phyloP scores from a whole-genome alignment of 192 early-diverging fungal species.

The Coemansia sp. region DNA sequence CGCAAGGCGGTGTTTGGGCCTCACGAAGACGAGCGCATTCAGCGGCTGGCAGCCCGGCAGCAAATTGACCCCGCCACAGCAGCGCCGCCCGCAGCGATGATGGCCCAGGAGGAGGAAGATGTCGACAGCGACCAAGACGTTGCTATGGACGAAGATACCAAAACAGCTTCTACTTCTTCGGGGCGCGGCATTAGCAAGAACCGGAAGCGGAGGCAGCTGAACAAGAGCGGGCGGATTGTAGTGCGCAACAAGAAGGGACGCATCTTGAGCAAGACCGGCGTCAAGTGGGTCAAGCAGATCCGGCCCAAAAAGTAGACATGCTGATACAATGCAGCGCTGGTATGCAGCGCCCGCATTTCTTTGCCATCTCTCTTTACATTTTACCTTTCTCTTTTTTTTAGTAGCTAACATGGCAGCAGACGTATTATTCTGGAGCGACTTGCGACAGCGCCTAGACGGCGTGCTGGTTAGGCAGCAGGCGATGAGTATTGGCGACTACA shows the following conservation, averaged over 20 bases:
- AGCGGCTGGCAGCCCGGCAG: conserved; percentile 48
- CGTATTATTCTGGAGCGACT: not conserved
- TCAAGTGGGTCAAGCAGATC: conserved; percentile 33
- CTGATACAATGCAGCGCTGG: not conserved
- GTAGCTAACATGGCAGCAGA: not conserved
- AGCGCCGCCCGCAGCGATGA: conserved; percentile 7
- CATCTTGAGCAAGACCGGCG: conserved; percentile 14
- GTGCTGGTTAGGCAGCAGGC: not conserved
- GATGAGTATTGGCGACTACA: not conserved
- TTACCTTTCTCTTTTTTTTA: not conserved
- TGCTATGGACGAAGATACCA: not conserved
- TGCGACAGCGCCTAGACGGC: not conserved
- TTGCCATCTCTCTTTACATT: not conserved
- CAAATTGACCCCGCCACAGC: conserved; percentile 6
- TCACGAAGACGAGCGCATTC: conserved; percentile 38
- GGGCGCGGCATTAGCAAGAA: not conserved
- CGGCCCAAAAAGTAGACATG: conserved; percentile 15
- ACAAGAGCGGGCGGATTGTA: conserved; percentile 8
- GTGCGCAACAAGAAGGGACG: conserved; percentile 42
- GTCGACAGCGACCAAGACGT: conserved; percentile 5
- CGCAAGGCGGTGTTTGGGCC: conserved; percentile 44
- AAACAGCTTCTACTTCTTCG: not conserved
- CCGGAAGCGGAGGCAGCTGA: conserved; percentile 6
- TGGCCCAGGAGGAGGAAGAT: conserved; percentile 1
- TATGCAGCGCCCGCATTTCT: not conserved